A percentile compares a stretch with the other conserved stretches of the same genome.
Conservation (phyloP, 148 eudicot species). For the Polygonum aviculare region DNA sequence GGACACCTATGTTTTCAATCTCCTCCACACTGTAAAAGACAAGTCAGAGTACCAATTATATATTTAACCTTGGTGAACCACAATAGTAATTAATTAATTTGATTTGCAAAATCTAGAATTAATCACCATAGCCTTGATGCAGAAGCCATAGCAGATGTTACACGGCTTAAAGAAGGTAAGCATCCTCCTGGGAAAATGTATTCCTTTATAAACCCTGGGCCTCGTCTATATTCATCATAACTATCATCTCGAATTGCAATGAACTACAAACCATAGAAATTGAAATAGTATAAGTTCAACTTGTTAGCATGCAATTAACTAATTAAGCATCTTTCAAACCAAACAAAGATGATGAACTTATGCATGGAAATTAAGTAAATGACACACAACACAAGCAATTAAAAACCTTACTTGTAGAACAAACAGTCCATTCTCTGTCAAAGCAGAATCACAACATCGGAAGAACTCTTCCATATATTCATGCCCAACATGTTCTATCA, state of each 20-base stretch:
- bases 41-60: too few species aligned
- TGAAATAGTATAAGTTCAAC: too few species aligned
- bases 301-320: too few species aligned
- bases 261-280: constrained; percentile 20
- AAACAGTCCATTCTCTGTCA: constrained; percentile 63
- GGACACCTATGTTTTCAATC: constrained; percentile 49
- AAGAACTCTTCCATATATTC: constrained; percentile 79
- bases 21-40: constrained; percentile 40
- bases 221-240: constrained; percentile 42
- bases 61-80: too few species aligned
- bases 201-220: constrained; percentile 52
- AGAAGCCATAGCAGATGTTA: constrained; percentile 54
- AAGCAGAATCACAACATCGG: constrained; percentile 47
- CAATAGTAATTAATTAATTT: too few species aligned
- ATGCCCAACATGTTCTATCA: constrained; percentile 91
- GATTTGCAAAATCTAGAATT: too few species aligned
- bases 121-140: constrained; percentile 48
- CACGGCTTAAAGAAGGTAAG: constrained; percentile 38
- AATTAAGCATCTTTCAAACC: not conserved
- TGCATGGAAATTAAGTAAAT: too few species aligned
- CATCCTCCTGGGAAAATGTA: constrained; percentile 59
- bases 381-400: not conserved
- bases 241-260: constrained; percentile 40
- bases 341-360: not conserved
- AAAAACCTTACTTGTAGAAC: constrained; percentile 58